These are phyloP conservation scores for Eleusine indica DNA, from an alignment of 176 grass and related monocot species.

Conservation along the genomic window DNA sequence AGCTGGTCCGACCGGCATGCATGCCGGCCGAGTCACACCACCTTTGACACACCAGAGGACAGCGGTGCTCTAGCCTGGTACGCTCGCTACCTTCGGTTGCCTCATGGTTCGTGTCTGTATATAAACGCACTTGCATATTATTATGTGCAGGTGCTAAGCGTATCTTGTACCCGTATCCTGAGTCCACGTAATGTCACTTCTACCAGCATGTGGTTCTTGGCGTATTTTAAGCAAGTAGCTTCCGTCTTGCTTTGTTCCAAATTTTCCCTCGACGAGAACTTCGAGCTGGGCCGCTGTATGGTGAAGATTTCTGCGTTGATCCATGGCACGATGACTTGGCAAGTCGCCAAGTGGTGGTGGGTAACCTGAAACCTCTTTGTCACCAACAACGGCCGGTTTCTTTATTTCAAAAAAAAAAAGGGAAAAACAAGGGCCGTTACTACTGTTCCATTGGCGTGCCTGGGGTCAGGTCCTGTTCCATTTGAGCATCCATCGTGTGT, in stretches of 20 bases:
- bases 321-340: neutral
- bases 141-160: neutral
- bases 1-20: neutral
- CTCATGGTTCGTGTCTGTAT: neutral
- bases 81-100: neutral
- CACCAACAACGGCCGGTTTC: neutral
- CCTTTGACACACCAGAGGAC: conserved; percentile 14
- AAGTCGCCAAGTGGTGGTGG: neutral
- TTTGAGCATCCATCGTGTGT: neutral
- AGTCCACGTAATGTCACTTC: neutral
- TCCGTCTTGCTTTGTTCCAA: neutral
- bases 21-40: neutral
- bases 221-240: neutral
- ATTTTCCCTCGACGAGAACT: neutral
- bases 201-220: neutral
- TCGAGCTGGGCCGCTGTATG: neutral
- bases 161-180: neutral
- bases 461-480: neutral
- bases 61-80: conserved; percentile 14
- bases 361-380: neutral
- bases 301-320: neutral
- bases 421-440: too few species aligned
- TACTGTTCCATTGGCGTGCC: neutral
- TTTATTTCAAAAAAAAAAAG: too few species aligned
- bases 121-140: neutral